These are phyloP conservation scores for Skeletonema menzelii DNA, from an alignment of 108 stramenopile genomes.

Conservation along the genomic window DNA sequence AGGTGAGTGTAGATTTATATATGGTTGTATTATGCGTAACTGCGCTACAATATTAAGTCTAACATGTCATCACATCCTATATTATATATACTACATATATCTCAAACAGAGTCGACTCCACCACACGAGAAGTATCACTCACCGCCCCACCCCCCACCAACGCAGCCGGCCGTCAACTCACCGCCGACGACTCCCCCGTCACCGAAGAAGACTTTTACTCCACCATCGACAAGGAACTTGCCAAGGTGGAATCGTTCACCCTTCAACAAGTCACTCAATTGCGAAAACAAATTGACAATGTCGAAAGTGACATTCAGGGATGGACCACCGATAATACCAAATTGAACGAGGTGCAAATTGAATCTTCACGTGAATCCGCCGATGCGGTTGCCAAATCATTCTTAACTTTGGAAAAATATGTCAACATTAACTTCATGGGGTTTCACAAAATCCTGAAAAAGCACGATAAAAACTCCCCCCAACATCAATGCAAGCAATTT, in stretches of 20 bases:
- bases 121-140: conserved; percentile 75
- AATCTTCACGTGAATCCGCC: conserved; percentile 40
- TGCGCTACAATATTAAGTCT: neutral
- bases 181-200: conserved; percentile 45
- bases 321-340: neutral
- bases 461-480: conserved; percentile 92
- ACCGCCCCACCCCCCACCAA: conserved; percentile 89
- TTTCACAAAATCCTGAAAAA: conserved; percentile 99
- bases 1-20: too few species aligned
- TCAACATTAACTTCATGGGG: conserved; percentile 97
- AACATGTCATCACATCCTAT: neutral
- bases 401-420: conserved; percentile 92
- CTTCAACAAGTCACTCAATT: conserved; percentile 71
- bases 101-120: conserved; percentile 58
- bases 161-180: conserved; percentile 62
- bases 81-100: neutral
- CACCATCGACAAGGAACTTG: conserved; percentile 80
- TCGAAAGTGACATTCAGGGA: conserved; percentile 32
- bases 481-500: conserved; percentile 87
- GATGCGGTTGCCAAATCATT: conserved; percentile 78
- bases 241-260: conserved; percentile 89
- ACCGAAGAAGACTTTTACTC: conserved; percentile 91
- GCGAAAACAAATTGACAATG: conserved; percentile 53
- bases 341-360: conserved; percentile 28
- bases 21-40: too few species aligned